Conservation (phyloP, 2,329 filamentous ascomycete species). For the Fusarium sublunatum region DNA sequence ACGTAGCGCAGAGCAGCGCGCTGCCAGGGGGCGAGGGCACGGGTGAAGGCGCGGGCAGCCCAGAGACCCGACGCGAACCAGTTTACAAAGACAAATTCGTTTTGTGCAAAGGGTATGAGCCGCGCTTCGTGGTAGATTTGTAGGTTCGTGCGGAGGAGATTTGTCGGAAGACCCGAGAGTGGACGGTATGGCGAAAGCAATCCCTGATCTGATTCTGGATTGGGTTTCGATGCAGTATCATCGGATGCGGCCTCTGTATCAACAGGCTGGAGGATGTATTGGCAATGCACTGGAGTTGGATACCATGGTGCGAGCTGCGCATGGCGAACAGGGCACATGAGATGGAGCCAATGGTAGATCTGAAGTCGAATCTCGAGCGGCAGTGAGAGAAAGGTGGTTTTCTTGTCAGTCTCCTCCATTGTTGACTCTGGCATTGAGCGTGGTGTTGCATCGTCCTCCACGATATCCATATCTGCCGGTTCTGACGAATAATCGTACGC, state of each 20-base stretch:
- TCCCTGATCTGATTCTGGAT: not conserved
- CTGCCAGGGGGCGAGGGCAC: constrained; percentile 56
- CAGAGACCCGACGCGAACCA: constrained; percentile 60
- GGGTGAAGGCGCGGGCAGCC: constrained; percentile 54
- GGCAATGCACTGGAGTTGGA: constrained; percentile 49
- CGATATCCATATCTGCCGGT: constrained; percentile 17
- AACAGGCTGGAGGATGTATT: constrained; percentile 48
- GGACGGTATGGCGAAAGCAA: constrained; percentile 52
- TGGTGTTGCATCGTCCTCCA: constrained; percentile 8
- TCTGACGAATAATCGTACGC: not conserved
- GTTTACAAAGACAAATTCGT: constrained; percentile 60
- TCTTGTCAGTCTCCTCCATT: constrained; percentile 1
- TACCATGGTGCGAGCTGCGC: constrained; percentile 56
- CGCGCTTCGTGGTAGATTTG: constrained; percentile 59
- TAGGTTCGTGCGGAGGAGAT: constrained; percentile 52
- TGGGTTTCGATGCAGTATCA: not conserved
- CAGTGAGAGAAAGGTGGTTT: constrained; percentile 47
- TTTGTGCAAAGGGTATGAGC: constrained; percentile 54
- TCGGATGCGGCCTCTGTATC: not conserved
- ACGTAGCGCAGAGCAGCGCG: constrained; percentile 53
- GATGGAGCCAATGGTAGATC: constrained; percentile 58
- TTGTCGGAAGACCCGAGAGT: constrained; percentile 55
- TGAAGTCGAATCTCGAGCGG: constrained; percentile 60
- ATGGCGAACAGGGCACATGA: constrained; percentile 53
- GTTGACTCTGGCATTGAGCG: constrained; percentile 17